Evolutionary conservation across 1,284 basidiomycete genomes (phyloP), one percentile per base, ranked within the genome.

Genomic region (Termitomyces sp.): DNA sequence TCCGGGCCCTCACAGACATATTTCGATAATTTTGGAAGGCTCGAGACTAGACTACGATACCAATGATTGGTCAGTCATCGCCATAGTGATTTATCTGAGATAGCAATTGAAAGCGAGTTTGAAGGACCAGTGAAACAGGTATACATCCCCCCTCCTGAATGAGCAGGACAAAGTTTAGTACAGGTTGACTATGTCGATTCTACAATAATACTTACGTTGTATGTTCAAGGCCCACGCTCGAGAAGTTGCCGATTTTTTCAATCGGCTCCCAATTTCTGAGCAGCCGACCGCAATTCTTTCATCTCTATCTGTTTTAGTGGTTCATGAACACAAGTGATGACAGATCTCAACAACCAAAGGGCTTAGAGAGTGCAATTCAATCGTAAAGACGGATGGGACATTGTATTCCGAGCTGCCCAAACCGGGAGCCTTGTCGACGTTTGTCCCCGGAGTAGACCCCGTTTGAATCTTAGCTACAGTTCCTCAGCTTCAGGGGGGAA

Each of bases 311-410:
- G 6, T 42, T 38, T 34, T 2, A 13, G 26, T 8, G 7, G 7
- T 24, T 2, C 2, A 24, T 42, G 19, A n/a, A 3, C 6, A 21
- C 6, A 4, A 33, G 28, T 47, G 24, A 42, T 33, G 24, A 33
- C n/a, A 26, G 15, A 40, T 13, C n/a, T n/a, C 19, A 34, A 15
- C 24, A 26, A 17, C 3, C 19, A 19, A 43, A 52, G 52, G 42
- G 5, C 44, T 46, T n/a, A 44, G 34, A 39, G 46, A 43, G 26
- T 54, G 45, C 43, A 34, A 30, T 17, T 54, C 26, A 21, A 53
- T n/a, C 10, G 39, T 43, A 34, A 54, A 43, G 8, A 36, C 40
- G 6, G 46, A 54, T 7, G 46, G 33, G 13, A 42, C 52, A 0
- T 26, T 33, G n/a, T 39, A 48, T 36, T 21, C 12, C 30, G 45